Conservation (phyloP, 164 flowering plant species). For the Stephania yunnanensis region DNA sequence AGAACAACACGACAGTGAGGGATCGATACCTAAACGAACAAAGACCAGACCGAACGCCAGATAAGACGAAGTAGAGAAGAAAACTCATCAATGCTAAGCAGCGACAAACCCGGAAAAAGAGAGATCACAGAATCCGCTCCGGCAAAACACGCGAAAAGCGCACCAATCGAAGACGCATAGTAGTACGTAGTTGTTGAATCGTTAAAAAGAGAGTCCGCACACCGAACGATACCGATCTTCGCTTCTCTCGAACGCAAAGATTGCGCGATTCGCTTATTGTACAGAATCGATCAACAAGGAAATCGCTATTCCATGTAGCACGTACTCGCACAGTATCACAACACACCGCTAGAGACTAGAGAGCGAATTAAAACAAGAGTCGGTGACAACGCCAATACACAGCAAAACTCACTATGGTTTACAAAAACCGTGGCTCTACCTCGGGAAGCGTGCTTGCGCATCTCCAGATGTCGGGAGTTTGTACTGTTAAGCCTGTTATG, state of each 20-base stretch:
- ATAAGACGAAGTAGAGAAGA: neutral
- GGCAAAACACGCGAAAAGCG: neutral
- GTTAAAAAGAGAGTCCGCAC: neutral
- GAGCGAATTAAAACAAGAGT: too few species aligned
- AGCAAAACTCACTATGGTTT: too few species aligned
- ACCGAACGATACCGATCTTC: neutral
- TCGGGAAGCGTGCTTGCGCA: too few species aligned
- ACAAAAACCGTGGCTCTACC: too few species aligned
- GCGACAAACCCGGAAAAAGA: conserved; percentile 5
- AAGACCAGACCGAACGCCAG: neutral
- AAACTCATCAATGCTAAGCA: neutral
- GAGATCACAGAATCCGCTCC: neutral
- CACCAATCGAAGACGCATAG: neutral
- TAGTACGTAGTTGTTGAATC: neutral
- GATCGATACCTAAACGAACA: neutral
- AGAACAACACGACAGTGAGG: too few species aligned
- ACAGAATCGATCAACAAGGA: too few species aligned
- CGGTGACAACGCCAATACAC: too few species aligned
- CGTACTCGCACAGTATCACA: too few species aligned
- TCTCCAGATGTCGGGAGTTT: too few species aligned
- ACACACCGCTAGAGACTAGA: too few species aligned
- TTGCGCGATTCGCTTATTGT: neutral
- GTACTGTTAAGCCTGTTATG: too few species aligned
- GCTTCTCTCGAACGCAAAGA: neutral
- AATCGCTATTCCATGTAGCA: too few species aligned